phyloP scores from a whole-genome alignment of 2,329 filamentous ascomycete species.

The Elsinoe australis region DNA sequence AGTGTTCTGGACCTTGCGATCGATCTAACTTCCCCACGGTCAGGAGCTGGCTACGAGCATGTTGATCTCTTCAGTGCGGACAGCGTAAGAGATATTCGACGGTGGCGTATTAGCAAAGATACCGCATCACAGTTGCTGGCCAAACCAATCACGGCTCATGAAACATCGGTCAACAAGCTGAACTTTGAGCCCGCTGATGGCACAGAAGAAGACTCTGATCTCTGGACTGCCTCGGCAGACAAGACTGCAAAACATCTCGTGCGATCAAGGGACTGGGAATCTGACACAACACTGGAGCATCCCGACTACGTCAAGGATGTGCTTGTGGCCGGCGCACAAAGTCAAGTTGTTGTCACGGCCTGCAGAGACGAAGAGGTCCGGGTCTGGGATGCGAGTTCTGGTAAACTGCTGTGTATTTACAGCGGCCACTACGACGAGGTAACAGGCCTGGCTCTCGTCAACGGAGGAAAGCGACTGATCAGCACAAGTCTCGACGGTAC shows the following conservation, averaged over 20 bases:
- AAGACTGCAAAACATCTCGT: constrained; percentile 76
- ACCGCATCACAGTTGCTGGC: constrained; percentile 49
- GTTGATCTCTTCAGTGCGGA: constrained; percentile 67
- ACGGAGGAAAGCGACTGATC: constrained; percentile 48
- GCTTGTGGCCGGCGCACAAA: constrained; percentile 55
- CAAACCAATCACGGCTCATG: constrained; percentile 65
- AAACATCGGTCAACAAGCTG: constrained; percentile 81
- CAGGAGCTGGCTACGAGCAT: constrained; percentile 35
- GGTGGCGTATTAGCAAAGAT: constrained; percentile 58
- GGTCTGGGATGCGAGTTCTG: constrained; percentile 61
- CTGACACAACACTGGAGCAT: constrained; percentile 67
- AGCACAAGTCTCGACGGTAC: constrained; percentile 90
- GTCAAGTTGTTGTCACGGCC: constrained; percentile 67
- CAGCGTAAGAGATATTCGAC: constrained; percentile 55
- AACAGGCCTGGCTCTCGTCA: constrained; percentile 61
- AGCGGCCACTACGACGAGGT: constrained; percentile 90
- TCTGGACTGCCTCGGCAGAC: constrained; percentile 92
- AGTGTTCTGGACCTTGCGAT: constrained; percentile 72
- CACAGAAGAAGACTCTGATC: constrained; percentile 43
- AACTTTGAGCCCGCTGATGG: constrained; percentile 52
- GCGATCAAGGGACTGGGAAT: constrained; percentile 58
- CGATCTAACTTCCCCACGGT: constrained; percentile 51
- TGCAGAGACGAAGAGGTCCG: constrained; percentile 88
- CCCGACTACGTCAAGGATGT: constrained; percentile 87
- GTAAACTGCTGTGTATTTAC: constrained; percentile 29